phyloP scores from a whole-genome alignment of 2,329 filamentous ascomycete genomes.

The Cylindrodendrum hubeiense region DNA sequence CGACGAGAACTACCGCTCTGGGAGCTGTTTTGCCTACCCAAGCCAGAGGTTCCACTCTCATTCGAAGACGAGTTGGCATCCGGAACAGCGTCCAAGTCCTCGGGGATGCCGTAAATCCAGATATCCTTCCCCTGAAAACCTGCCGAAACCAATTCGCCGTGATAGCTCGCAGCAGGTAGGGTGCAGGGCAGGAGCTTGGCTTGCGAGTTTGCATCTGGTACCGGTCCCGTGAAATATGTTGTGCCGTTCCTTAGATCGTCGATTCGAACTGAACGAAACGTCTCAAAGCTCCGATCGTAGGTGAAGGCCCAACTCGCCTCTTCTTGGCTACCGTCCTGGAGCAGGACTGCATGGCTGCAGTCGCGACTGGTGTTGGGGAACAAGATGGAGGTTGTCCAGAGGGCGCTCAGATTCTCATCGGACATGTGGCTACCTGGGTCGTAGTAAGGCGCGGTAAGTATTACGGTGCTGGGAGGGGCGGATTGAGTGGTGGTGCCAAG shows the following conservation, averaged over 20 bases:
- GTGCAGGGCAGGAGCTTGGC: slow-evolving; percentile 76
- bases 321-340: slow-evolving; percentile 70
- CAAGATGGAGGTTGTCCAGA: slow-evolving; percentile 89
- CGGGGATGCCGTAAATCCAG: slow-evolving; percentile 84
- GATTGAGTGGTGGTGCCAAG: slow-evolving; percentile 79
- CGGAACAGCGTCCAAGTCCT: slow-evolving; percentile 74
- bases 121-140: slow-evolving; percentile 80
- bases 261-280: slow-evolving; percentile 81
- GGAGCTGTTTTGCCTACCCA: slow-evolving; percentile 49
- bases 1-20: slow-evolving; percentile 47
- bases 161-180: slow-evolving; percentile 75
- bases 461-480: slow-evolving; percentile 76
- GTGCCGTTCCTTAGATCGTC: slow-evolving; percentile 82
- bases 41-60: slow-evolving; percentile 38
- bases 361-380: slow-evolving; percentile 85
- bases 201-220: slow-evolving; percentile 63
- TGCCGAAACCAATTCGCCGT: slow-evolving; percentile 78
- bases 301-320: slow-evolving; percentile 83
- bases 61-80: slow-evolving; percentile 50
- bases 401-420: slow-evolving; percentile 76
- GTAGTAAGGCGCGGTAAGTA: slow-evolving; percentile 84
- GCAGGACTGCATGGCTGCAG: slow-evolving; percentile 80
- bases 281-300: slow-evolving; percentile 82
- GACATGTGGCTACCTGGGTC: slow-evolving; percentile 75
- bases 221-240: slow-evolving; percentile 82